Conservation (phyloP, 2,329 filamentous ascomycete species). For the Venturia pyrina region DNA sequence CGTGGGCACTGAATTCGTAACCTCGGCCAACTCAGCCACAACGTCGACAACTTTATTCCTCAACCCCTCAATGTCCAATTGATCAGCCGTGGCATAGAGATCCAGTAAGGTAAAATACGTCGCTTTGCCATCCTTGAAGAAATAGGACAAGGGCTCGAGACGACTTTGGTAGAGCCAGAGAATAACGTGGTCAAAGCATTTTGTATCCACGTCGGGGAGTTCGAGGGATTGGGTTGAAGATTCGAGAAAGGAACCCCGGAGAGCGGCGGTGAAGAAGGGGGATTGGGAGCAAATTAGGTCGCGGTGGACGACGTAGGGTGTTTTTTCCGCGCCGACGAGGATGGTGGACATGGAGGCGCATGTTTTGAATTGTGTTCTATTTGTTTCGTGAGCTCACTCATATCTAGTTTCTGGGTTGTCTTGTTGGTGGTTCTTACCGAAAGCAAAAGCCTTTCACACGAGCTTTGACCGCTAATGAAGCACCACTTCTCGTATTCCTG, state of each 20-base stretch:
- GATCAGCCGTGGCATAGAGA: conserved; percentile 36
- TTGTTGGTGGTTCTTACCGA: neutral
- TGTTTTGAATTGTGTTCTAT: conserved; percentile 30
- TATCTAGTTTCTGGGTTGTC: neutral
- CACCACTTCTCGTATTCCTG: neutral
- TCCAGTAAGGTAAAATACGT: conserved; percentile 42
- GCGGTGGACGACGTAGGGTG: conserved; percentile 36
- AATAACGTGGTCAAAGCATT: conserved; percentile 40
- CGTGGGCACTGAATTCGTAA: conserved; percentile 40
- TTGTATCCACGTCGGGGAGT: conserved; percentile 34
- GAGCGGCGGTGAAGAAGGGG: conserved; percentile 42
- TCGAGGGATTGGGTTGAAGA: conserved; percentile 30
- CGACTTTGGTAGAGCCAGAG: conserved; percentile 40
- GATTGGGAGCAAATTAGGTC: conserved; percentile 37
- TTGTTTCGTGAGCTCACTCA: neutral
- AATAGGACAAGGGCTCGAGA: conserved; percentile 23
- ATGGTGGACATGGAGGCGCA: conserved; percentile 28
- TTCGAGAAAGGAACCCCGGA: conserved; percentile 38
- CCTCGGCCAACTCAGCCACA: conserved; percentile 35
- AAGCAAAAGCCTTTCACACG: conserved; percentile 8
- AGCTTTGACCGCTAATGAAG: neutral
- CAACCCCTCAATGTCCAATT: conserved; percentile 35
- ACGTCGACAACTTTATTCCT: conserved; percentile 35
- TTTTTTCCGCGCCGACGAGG: conserved; percentile 14
- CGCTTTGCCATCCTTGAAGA: conserved; percentile 36